Evolutionary conservation across 1,284 basidiomycete species (phyloP), one percentile per base, ranked within the genome.

Genomic region (Malassezia restricta): DNA sequence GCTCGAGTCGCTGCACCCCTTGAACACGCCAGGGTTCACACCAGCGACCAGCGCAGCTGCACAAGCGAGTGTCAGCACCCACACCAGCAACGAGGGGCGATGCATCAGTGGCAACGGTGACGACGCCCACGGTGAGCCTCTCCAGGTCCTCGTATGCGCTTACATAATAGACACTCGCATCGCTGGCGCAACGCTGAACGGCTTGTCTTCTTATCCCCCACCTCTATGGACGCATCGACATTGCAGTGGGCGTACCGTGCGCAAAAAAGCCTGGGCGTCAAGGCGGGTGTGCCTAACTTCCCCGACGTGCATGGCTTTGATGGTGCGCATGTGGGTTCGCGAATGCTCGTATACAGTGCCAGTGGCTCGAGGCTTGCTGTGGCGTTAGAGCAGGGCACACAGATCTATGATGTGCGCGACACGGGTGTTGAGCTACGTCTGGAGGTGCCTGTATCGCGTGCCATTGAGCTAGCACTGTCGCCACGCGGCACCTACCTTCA

Each of bases 401-500:
- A 80, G 65, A 82, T 91, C 64, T 82, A 82, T 74, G 82, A 85
- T 71, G 69, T 57, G 57, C 69, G 42, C 45, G 63, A 49, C 20
- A 76, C 33, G 51, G 62, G 48, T 14, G 58, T 61, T 30, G 47
- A 44, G 27, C 55, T 68, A 33, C 56, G 56, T 51, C 66, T 56
- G 45, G 59, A 61, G 53, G 56, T 71, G 2, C 61, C 62, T 11
- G 71, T 87, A 44, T 77, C 83, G 54, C 85, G 84, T 68, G 80
- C 86, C 63, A 74, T 89, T 54, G 89, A 92, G 67, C 76, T 96
- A 63, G 80, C 80, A 60, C 94, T 96, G 75, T 96, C 91, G 6
- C 91, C 92, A 6, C 81, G 85, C 58, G 90, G 88, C 41, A 88
- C 85, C 1, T 94, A 87, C 75, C 74, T 98, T 44, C 88, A 86